Evolutionary conservation across 2,329 filamentous ascomycete genomes (phyloP).

Genomic region (Exophiala sp.): DNA sequence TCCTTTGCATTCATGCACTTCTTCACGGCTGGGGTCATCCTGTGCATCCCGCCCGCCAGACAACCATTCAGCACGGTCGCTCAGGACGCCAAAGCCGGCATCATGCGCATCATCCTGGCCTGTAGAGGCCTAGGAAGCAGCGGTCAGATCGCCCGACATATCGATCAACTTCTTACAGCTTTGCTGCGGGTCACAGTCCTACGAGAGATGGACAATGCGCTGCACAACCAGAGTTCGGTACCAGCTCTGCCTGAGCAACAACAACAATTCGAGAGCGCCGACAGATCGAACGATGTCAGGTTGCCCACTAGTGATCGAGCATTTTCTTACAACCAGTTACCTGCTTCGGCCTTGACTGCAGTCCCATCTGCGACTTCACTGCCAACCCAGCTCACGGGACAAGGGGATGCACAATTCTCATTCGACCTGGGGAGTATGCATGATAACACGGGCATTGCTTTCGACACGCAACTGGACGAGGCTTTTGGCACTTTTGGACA

Average conservation of each 20-base stretch:
- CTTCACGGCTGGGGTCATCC: slow-evolving; percentile 28
- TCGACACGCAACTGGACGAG: slow-evolving; percentile 10
- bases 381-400: background rate
- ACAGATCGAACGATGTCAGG: background rate
- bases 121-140: slow-evolving; percentile 22
- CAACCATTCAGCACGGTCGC: slow-evolving; percentile 29
- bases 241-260: background rate
- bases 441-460: slow-evolving; percentile 2
- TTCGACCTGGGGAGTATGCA: background rate
- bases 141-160: slow-evolving; percentile 30
- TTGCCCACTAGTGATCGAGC: background rate
- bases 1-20: slow-evolving; percentile 25
- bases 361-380: background rate
- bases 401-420: background rate
- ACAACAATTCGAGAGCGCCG: background rate
- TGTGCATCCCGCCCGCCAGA: slow-evolving; percentile 32
- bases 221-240: background rate
- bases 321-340: background rate
- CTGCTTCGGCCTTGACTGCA: background rate
- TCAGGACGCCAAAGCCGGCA: slow-evolving; percentile 31
- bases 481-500: slow-evolving; percentile 13
- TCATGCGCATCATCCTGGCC: slow-evolving; percentile 31
- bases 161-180: slow-evolving; percentile 29
- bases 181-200: slow-evolving; percentile 28
- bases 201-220: slow-evolving; percentile 20